Evolutionary conservation across 2,329 filamentous ascomycete species (phyloP).

Genomic region (Lasiodiplodia citricola): DNA sequence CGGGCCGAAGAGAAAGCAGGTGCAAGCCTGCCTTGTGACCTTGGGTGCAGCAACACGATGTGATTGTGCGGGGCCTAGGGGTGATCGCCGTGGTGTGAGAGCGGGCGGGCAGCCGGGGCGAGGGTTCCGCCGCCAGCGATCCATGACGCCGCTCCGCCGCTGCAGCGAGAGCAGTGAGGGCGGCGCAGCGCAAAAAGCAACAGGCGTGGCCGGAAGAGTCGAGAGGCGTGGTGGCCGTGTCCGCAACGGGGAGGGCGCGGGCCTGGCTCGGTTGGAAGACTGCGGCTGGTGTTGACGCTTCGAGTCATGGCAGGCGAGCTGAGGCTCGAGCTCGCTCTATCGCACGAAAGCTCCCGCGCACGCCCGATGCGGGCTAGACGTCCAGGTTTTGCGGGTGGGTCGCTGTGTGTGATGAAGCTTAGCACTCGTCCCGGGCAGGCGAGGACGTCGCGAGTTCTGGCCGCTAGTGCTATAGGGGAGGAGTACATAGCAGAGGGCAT

Average conservation of each 20-base stretch:
- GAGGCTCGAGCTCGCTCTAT: background rate
- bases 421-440: background rate
- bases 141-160: background rate
- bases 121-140: background rate
- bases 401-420: slow-evolving; percentile 12
- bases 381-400: background rate
- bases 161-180: background rate
- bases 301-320: slow-evolving; percentile 20
- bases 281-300: slow-evolving; percentile 17
- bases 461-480: background rate
- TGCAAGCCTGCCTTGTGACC: slow-evolving; percentile 20
- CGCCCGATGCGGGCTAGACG: slow-evolving; percentile 4
- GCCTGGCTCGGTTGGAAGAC: slow-evolving; percentile 19
- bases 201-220: background rate
- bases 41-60: slow-evolving; percentile 18
- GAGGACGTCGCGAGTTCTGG: slow-evolving; percentile 1
- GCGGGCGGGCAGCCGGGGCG: slow-evolving; percentile 10
- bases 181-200: background rate
- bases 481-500: no score
- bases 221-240: background rate
- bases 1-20: background rate
- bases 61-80: slow-evolving; percentile 22
- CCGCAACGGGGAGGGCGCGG: slow-evolving; percentile 16
- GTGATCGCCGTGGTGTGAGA: slow-evolving; percentile 12
- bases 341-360: slow-evolving; percentile 4